Percentiles rank a stretch among this genome's conserved stretches.
These are phyloP conservation scores for Smittium mucronatum DNA, from an alignment of 371 early-diverging fungal species.

Conservation along the genomic window DNA sequence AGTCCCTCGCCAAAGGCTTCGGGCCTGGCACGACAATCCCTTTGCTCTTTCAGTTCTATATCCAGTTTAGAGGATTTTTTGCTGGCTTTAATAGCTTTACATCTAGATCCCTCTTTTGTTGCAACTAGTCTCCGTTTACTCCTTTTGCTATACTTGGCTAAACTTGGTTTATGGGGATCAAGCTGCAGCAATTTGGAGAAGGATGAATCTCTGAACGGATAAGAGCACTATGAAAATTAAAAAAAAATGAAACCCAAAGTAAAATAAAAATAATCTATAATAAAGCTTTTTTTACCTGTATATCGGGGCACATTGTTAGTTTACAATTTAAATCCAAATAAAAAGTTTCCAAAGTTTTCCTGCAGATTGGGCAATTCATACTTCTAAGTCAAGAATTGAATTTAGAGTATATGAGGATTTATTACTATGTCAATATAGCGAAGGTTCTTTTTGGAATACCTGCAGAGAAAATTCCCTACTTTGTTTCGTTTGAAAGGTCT, in stretches of 20 bases:
- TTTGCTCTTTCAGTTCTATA: too few relatives aligned
- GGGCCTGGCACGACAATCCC: too few relatives aligned
- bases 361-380: neutral
- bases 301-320: neutral
- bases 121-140: neutral
- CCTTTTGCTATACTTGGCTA: neutral
- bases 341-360: neutral
- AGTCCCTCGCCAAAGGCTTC: too few relatives aligned
- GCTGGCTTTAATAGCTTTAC: neutral
- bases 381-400: too few relatives aligned
- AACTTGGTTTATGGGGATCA: neutral
- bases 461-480: too few relatives aligned
- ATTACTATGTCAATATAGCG: too few relatives aligned
- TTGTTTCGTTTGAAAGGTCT: too few relatives aligned
- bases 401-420: too few relatives aligned
- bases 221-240: neutral
- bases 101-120: neutral
- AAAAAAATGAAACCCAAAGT: too few relatives aligned
- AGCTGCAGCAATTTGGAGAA: neutral
- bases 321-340: neutral
- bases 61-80: neutral
- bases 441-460: too few relatives aligned
- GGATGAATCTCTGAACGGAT: neutral
- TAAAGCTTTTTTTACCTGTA: too few relatives aligned
- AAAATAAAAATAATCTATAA: too few relatives aligned